Conservation (phyloP, 1,139 yeast species). For the Debaryomyces coudertii region DNA sequence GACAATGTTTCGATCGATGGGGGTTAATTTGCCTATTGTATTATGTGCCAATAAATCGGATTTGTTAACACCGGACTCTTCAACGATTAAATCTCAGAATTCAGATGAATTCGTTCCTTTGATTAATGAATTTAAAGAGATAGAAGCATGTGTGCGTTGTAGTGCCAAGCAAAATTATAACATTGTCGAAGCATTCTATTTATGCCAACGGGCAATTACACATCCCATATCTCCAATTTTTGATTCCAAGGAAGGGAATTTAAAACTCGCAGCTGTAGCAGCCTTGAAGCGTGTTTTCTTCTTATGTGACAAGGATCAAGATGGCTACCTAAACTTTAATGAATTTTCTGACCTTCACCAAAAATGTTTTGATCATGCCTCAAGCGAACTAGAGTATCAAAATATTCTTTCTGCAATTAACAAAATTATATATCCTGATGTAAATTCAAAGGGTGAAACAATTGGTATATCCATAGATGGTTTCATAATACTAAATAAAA, state of each 20-base stretch:
- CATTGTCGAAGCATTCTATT: slow-evolving; percentile 85
- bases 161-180: slow-evolving; percentile 80
- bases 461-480: slow-evolving; percentile 75
- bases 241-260: slow-evolving; percentile 83
- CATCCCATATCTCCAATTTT: slow-evolving; percentile 93
- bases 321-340: slow-evolving; percentile 70
- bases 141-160: slow-evolving; percentile 87
- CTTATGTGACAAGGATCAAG: slow-evolving; percentile 86
- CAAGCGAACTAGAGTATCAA: slow-evolving; percentile 32
- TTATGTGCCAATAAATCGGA: slow-evolving; percentile 87
- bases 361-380: slow-evolving; percentile 67
- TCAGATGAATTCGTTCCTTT: slow-evolving; percentile 85
- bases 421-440: slow-evolving; percentile 30
- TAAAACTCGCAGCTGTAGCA: slow-evolving; percentile 74
- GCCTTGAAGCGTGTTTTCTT: slow-evolving; percentile 85
- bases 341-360: slow-evolving; percentile 72
- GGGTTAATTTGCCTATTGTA: slow-evolving; percentile 90
- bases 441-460: slow-evolving; percentile 16
- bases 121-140: slow-evolving; percentile 87
- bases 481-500: slow-evolving; percentile 71
- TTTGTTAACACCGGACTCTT: slow-evolving; percentile 23
- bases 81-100: slow-evolving; percentile 36
- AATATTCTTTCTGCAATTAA: slow-evolving; percentile 32
- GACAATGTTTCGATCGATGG: slow-evolving; percentile 87
- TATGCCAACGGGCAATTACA: slow-evolving; percentile 89